phyloP scores from a whole-genome alignment of 1,139 yeast species.

The Tardiomyces depauwii region DNA sequence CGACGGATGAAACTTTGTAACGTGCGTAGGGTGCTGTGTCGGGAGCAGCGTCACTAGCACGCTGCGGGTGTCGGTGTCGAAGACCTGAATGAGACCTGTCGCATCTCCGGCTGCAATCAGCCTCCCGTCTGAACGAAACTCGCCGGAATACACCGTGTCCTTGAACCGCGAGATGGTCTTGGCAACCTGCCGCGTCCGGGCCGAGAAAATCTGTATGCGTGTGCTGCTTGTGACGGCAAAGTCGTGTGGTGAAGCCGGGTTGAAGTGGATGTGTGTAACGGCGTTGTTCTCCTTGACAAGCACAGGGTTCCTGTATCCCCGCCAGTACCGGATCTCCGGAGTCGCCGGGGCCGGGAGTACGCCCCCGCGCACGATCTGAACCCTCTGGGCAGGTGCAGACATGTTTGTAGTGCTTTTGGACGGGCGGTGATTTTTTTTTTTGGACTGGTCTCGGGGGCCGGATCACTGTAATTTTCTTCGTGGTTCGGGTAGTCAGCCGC shows the following conservation, averaged over 20 bases:
- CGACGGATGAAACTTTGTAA: conserved; percentile 82
- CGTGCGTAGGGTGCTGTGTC: conserved; percentile 80
- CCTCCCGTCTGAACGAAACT: conserved; percentile 73
- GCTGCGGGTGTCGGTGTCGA: conserved; percentile 74
- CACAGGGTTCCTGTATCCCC: conserved; percentile 69
- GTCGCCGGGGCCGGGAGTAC: conserved; percentile 76
- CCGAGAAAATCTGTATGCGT: conserved; percentile 81
- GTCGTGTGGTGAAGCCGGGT: conserved; percentile 79
- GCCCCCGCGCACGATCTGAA: conserved; percentile 61
- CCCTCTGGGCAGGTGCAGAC: conserved; percentile 71
- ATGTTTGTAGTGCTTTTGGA: conserved; percentile 25
- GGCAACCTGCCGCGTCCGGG: conserved; percentile 82
- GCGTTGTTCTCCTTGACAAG: conserved; percentile 90
- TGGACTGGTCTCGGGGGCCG: too few relatives aligned
- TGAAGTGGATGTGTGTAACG: conserved; percentile 77
- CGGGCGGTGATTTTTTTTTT: too few relatives aligned
- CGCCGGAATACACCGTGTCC: conserved; percentile 82
- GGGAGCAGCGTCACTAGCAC: conserved; percentile 72
- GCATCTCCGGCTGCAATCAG: conserved; percentile 83
- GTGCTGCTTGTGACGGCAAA: conserved; percentile 92
- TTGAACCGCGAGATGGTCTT: conserved; percentile 87
- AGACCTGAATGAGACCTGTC: conserved; percentile 73
- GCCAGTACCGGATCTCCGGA: conserved; percentile 93
- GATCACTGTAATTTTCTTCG: too few relatives aligned
- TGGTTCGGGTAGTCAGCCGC: too few relatives aligned